phyloP scores from a whole-genome alignment of 164 flowering plant genomes.

The Saururus chinensis region DNA sequence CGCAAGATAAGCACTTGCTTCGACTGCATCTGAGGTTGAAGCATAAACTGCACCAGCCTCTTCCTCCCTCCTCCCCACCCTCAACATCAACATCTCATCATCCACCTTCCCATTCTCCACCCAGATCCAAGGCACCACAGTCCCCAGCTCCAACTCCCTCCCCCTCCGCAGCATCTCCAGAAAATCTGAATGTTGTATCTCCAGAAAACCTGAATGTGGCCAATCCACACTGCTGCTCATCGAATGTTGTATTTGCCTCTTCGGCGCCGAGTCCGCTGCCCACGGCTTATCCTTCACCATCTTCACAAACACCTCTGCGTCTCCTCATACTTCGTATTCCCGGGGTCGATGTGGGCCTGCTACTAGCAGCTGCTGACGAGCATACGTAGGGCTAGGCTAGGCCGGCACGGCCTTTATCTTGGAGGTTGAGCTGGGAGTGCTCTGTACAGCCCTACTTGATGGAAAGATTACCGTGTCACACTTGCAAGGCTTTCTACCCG shows the following conservation, averaged over 20 bases:
- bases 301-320: conserved; percentile 80
- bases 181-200: conserved; percentile 88
- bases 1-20: conserved; percentile 74
- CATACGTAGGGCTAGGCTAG: conserved; percentile 54
- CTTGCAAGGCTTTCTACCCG: too few relatives aligned
- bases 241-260: too few relatives aligned
- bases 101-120: too few relatives aligned
- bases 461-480: too few relatives aligned
- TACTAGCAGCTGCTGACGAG: conserved; percentile 85
- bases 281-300: conserved; percentile 95
- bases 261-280: conserved; percentile 93
- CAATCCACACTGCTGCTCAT: conserved; percentile 79
- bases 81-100: too few relatives aligned
- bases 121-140: conserved; percentile 81
- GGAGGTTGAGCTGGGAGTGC: conserved; percentile 31
- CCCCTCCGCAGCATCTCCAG: conserved; percentile 67
- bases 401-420: conserved; percentile 55
- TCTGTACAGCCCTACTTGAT: too few relatives aligned
- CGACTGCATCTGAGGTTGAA: conserved; percentile 61
- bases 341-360: too few relatives aligned
- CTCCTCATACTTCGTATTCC: too few relatives aligned
- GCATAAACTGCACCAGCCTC: conserved; percentile 71
- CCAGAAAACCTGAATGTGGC: conserved; percentile 77
- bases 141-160: conserved; percentile 56
- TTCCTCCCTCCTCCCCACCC: too few relatives aligned